phyloP scores from a whole-genome alignment of 441 rosid species.

The Croton laevigatus region DNA sequence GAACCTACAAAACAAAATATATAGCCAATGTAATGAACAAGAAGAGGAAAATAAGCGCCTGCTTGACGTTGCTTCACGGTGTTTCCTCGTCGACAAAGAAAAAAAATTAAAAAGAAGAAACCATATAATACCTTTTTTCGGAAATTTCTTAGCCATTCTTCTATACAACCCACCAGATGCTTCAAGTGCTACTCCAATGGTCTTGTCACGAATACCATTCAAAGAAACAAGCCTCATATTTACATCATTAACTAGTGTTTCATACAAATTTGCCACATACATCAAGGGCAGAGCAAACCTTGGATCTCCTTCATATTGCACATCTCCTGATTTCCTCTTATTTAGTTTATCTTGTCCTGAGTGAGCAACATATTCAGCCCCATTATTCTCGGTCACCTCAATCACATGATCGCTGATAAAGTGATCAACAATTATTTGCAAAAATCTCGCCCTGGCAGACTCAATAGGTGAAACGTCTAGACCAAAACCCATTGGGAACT shows the following conservation, averaged over 20 bases:
- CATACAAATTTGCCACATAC: conserved; percentile 94
- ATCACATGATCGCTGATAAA: conserved; percentile 65
- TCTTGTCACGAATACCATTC: conserved; percentile 76
- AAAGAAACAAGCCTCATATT: conserved; percentile 70
- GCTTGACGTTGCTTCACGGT: background rate
- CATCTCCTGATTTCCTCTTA: conserved; percentile 75
- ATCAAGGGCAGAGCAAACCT: conserved; percentile 72
- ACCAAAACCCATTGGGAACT: conserved; percentile 20
- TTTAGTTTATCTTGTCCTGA: conserved; percentile 51
- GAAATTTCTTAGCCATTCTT: conserved; percentile 76
- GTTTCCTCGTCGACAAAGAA: background rate
- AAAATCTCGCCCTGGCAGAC: conserved; percentile 75
- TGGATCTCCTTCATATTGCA: conserved; percentile 74
- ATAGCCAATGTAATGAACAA: background rate
- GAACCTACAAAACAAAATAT: conserved; percentile 40
- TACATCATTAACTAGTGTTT: conserved; percentile 69
- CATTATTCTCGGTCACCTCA: conserved; percentile 51
- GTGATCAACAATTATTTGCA: conserved; percentile 71
- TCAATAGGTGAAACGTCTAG: conserved; percentile 89
- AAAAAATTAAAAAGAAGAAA: conserved; percentile 1
- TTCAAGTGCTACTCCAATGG: conserved; percentile 88
- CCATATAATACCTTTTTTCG: conserved; percentile 63
- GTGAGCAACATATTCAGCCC: conserved; percentile 41
- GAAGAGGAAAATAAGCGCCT: background rate
- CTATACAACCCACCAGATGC: conserved; percentile 95